Evolutionary conservation across 129 eudicot species (phyloP).

Genomic region (Flaveria bidentis): DNA sequence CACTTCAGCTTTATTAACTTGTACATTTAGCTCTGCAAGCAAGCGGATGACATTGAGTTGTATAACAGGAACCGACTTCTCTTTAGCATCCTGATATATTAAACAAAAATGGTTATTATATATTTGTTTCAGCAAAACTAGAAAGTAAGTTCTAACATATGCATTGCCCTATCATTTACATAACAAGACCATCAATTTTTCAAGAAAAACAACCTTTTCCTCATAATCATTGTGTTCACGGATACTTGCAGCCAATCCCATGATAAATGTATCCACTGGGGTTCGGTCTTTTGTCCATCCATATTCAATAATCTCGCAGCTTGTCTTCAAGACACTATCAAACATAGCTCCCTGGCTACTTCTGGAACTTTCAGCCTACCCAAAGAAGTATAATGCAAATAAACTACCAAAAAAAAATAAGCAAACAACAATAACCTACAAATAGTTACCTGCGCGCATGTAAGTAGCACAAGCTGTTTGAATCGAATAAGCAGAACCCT

Average conservation of each 20-base stretch:
- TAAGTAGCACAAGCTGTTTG: slow-evolving; percentile 82
- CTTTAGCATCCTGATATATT: slow-evolving; percentile 62
- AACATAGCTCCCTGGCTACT: slow-evolving; percentile 85
- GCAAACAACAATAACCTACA: slow-evolving; percentile 14
- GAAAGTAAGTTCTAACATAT: neutral
- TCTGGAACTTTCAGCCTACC: slow-evolving; percentile 72
- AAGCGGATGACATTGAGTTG: slow-evolving; percentile 81
- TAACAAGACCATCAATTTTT: neutral
- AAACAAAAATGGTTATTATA: slow-evolving; percentile 7
- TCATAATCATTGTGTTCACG: slow-evolving; percentile 88
- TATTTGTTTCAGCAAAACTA: slow-evolving; percentile 4
- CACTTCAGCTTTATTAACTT: slow-evolving; percentile 81
- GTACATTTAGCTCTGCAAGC: slow-evolving; percentile 79
- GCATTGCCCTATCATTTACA: neutral
- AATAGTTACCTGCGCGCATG: slow-evolving; percentile 75
- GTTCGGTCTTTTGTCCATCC: slow-evolving; percentile 95
- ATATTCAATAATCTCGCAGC: slow-evolving; percentile 87
- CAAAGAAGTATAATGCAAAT: slow-evolving; percentile 16
- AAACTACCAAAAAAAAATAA: neutral
- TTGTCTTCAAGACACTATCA: slow-evolving; percentile 69
- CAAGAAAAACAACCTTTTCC: slow-evolving; percentile 75
- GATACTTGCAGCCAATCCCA: slow-evolving; percentile 83
- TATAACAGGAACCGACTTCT: slow-evolving; percentile 60
- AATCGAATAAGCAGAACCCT: slow-evolving; percentile 84
- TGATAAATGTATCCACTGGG: slow-evolving; percentile 90